Base-by-base conservation (phyloP, 1,284 basidiomycete genomes). In the Afroboletus lepidellus region DNA sequence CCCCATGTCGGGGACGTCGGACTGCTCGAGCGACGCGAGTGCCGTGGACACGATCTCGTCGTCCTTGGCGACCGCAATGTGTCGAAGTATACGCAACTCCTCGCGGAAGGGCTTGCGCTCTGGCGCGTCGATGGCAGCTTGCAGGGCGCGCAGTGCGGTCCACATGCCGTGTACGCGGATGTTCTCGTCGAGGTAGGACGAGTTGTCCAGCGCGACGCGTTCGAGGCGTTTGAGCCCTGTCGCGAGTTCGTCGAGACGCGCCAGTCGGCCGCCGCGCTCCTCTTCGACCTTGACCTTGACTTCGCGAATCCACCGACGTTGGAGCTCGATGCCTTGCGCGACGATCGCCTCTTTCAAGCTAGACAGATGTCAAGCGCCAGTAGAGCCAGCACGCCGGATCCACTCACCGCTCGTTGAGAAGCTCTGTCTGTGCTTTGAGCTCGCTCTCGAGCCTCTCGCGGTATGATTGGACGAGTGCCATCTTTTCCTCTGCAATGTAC, bases 241-340 rank as follows among this genome's bases (percentile, higher is more conserved):
- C 15, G 94, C 88, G 50, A 99, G 85, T 68, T 95, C 88, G 67
- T 97, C 94, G 37, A 99, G 85, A 73, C 94, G 97, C 55, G 94
- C 91, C 11, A 99, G 81, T 55, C 96, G 89, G 18, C 95, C 95
- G 23, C 94, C 94, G 43, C 97, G 92, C 73, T 99, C 97, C 66
- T 94, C 84, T 74, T 99, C 96, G 53, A 99, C 96, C 62, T 88
- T 89, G 57, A 93, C 81, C 75, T 98, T 97, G 79, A 99, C 89
- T 51, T 98, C 94, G 41, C 92, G 85, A 53, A 98, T 91, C 95
- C 96, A 99, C 57, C 92, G 83, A 47, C 94, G 85, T 71, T 99
- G 96, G 41, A 98, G 84, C 75, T 98, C 96, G 61, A 99, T 94
- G 21, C 95, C 96, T 70, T 98, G 95, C 5, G 94, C 89, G 43